phyloP scores from a whole-genome alignment of 257 asterid genomes.

The Orobanche coerulescens region DNA sequence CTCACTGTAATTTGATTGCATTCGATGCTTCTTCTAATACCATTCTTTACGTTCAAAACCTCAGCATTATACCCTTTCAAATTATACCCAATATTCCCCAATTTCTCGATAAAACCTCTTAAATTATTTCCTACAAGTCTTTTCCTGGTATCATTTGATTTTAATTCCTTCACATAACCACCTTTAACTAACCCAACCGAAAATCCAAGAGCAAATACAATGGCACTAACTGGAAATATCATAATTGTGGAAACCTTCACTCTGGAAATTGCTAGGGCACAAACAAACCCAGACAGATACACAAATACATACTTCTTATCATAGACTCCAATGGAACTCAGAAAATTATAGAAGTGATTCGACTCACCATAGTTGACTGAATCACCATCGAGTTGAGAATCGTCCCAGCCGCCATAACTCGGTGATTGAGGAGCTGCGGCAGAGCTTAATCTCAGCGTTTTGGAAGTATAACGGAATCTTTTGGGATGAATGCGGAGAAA shows the following conservation, averaged over 20 bases:
- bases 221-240: slow-evolving; percentile 71
- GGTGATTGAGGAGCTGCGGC: slow-evolving; percentile 39
- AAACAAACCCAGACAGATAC: slow-evolving; percentile 69
- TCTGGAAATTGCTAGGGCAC: slow-evolving; percentile 79
- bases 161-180: slow-evolving; percentile 38
- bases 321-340: slow-evolving; percentile 52
- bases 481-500: slow-evolving; percentile 27
- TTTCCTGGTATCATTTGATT: slow-evolving; percentile 31
- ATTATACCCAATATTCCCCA: slow-evolving; percentile 30
- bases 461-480: slow-evolving; percentile 20
- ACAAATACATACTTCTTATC: slow-evolving; percentile 64
- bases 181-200: slow-evolving; percentile 65
- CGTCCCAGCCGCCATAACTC: slow-evolving; percentile 73
- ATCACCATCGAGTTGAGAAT: slow-evolving; percentile 32
- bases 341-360: slow-evolving; percentile 37
- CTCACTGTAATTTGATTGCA: slow-evolving; percentile 36
- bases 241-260: slow-evolving; percentile 60
- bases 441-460: slow-evolving; percentile 28
- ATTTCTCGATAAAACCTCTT: slow-evolving; percentile 35
- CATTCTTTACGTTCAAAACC: slow-evolving; percentile 41
- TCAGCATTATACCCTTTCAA: slow-evolving; percentile 31
- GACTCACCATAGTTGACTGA: slow-evolving; percentile 51
- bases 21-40: slow-evolving; percentile 36
- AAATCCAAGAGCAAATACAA: slow-evolving; percentile 72
- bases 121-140: slow-evolving; percentile 34